These are phyloP conservation scores for Salix exigua DNA, from an alignment of 345 rosid genomes.

Conservation along the genomic window DNA sequence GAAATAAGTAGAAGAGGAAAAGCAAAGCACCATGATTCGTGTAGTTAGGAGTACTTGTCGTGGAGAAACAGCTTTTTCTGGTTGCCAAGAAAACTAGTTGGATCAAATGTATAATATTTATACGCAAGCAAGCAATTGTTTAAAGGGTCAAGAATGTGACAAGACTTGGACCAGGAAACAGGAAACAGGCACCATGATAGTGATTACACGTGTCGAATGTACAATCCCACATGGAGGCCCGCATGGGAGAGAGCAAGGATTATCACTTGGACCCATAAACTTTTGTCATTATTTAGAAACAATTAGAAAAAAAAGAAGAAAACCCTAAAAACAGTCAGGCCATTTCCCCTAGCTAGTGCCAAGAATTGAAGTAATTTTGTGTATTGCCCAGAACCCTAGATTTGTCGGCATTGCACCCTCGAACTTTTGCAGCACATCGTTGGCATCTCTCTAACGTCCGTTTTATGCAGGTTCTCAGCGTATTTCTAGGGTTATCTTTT, in stretches of 20 bases:
- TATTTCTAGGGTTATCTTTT: conserved; percentile 28
- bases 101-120: not conserved
- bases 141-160: not conserved
- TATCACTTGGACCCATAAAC: not conserved
- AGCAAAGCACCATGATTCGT: no score
- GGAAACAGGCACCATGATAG: conserved; percentile 10
- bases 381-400: not conserved
- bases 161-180: not conserved
- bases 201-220: conserved; percentile 6
- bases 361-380: not conserved
- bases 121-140: not conserved
- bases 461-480: conserved; percentile 28
- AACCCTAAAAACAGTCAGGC: not conserved
- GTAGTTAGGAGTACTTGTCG: no score
- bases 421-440: conserved; percentile 10
- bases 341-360: not conserved
- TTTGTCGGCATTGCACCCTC: conserved; percentile 37
- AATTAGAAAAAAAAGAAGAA: not conserved
- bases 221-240: not conserved
- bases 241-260: not conserved
- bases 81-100: not conserved
- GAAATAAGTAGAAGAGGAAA: no score
- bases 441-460: conserved; percentile 18
- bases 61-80: not conserved
- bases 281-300: conserved; percentile 5